These are phyloP conservation scores for Laburnicola sp. DNA, from an alignment of 2,329 filamentous ascomycete species.

Conservation along the genomic window DNA sequence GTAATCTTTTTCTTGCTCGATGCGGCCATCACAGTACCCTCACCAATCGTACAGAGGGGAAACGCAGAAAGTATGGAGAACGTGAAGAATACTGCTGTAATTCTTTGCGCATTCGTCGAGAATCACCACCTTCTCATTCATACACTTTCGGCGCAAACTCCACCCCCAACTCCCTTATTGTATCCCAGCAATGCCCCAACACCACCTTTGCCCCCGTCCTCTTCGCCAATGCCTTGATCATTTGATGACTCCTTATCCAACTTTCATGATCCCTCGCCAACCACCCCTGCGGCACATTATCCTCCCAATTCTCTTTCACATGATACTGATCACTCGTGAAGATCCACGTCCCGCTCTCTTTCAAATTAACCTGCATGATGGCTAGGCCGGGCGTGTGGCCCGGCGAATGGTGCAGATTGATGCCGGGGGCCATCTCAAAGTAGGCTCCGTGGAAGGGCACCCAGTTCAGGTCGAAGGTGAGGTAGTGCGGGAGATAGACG, in stretches of 20 bases:
- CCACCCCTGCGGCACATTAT: slow-evolving; percentile 44
- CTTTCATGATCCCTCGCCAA: slow-evolving; percentile 42
- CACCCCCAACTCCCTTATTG: slow-evolving; percentile 25
- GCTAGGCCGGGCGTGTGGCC: slow-evolving; percentile 44
- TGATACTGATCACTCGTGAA: slow-evolving; percentile 47
- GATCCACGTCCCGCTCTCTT: slow-evolving; percentile 41
- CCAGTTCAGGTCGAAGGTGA: slow-evolving; percentile 45
- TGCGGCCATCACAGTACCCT: no score
- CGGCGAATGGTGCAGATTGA: slow-evolving; percentile 41
- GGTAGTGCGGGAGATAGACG: slow-evolving; percentile 43
- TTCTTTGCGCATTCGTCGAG: no score
- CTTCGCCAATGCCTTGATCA: slow-evolving; percentile 32
- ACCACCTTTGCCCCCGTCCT: slow-evolving; percentile 33
- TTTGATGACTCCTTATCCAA: slow-evolving; percentile 40
- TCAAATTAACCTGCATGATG: slow-evolving; percentile 45
- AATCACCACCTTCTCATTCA: slow-evolving; percentile 13
- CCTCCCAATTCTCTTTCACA: slow-evolving; percentile 42
- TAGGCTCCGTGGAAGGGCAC: slow-evolving; percentile 38
- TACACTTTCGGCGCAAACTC: slow-evolving; percentile 33
- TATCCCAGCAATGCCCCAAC: slow-evolving; percentile 37
- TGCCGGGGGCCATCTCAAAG: slow-evolving; percentile 38
- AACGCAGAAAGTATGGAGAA: no score
- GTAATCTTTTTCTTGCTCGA: no score
- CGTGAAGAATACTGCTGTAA: no score
- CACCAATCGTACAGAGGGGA: no score